phyloP scores from a whole-genome alignment of 306 rosid genomes.

The Citrullus colocynthis region DNA sequence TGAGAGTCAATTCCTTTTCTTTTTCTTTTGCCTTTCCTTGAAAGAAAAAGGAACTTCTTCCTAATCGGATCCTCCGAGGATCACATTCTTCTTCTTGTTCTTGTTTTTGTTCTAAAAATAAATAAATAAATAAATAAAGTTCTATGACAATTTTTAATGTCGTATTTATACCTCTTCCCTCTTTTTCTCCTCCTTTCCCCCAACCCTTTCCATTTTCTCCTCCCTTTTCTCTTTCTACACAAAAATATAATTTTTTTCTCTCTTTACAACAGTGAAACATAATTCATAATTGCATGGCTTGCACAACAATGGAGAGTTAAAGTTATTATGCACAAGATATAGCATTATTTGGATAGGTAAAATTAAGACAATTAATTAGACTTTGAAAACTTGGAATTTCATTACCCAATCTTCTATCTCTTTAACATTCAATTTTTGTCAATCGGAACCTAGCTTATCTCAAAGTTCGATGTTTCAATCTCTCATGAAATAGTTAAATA shows the following conservation, averaged over 20 bases:
- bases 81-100: slow-evolving; percentile 31
- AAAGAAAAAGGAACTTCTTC: not conserved
- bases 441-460: no score
- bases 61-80: slow-evolving; percentile 23
- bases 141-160: not conserved
- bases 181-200: not conserved
- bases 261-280: not conserved
- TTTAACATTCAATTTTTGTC: not conserved
- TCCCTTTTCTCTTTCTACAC: not conserved
- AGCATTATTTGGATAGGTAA: not conserved
- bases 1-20: not conserved
- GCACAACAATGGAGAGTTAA: not conserved
- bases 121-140: not conserved
- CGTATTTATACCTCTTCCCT: not conserved
- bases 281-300: not conserved
- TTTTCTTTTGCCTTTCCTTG: not conserved
- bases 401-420: slow-evolving; percentile 12
- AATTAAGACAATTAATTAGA: not conserved
- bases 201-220: not conserved
- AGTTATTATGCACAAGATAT: not conserved
- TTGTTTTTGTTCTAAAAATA: not conserved
- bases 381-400: slow-evolving; percentile 7
- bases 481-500: no score
- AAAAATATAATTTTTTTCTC: not conserved
- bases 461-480: no score